Evolutionary conservation across 768 basidiomycete genomes (phyloP).

Genomic region (Boletus reticuloceps): DNA sequence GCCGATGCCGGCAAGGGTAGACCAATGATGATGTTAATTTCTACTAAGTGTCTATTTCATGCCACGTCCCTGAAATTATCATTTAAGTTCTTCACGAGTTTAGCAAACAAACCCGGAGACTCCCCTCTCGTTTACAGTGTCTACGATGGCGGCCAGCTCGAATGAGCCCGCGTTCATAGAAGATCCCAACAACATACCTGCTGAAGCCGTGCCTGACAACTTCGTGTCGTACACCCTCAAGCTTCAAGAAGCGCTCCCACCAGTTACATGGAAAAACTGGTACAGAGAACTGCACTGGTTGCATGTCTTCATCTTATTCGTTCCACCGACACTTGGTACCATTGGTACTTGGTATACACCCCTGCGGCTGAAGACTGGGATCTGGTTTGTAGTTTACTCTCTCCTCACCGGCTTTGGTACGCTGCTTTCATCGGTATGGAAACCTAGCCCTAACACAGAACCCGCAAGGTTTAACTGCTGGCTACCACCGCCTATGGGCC

Average conservation of each 20-base stretch:
- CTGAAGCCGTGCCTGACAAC: conserved; percentile 1
- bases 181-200: conserved; percentile 5
- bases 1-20: background rate
- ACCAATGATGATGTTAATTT: too few relatives aligned
- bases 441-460: background rate
- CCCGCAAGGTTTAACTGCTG: conserved; percentile 69
- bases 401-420: conserved; percentile 73
- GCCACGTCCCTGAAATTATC: background rate
- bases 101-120: background rate
- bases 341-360: conserved; percentile 5
- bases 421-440: conserved; percentile 18
- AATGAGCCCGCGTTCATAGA: background rate
- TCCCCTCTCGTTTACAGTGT: background rate
- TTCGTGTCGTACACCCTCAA: conserved; percentile 12
- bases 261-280: conserved; percentile 12
- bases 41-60: too few relatives aligned
- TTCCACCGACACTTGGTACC: conserved; percentile 3
- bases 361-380: background rate
- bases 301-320: conserved; percentile 3
- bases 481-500: conserved; percentile 94
- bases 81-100: background rate
- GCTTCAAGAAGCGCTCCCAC: conserved; percentile 3
- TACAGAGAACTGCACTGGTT: conserved; percentile 10
- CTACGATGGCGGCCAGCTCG: background rate
- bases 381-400: conserved; percentile 39